These are phyloP conservation scores for Salix viminalis DNA, from an alignment of 345 rosid genomes.

Conservation along the genomic window DNA sequence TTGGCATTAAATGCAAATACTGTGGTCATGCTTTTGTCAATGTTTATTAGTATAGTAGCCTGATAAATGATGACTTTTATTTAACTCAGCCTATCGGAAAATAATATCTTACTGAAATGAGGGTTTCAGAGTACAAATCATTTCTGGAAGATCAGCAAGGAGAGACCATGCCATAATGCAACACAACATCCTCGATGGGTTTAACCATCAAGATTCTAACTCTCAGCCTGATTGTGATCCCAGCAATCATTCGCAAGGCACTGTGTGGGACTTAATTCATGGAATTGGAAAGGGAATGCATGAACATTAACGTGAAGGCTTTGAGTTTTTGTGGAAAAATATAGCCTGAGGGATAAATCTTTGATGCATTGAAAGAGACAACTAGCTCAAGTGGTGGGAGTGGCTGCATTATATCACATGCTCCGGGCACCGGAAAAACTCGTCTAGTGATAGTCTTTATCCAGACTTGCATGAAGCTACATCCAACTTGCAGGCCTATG, in stretches of 20 bases:
- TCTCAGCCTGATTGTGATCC: constrained; percentile 6
- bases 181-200: constrained; percentile 3
- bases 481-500: constrained; percentile 54
- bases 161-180: constrained; percentile 13
- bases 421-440: constrained; percentile 86
- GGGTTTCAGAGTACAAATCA: constrained; percentile 23
- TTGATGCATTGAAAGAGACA: constrained; percentile 40
- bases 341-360: constrained; percentile 52
- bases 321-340: constrained; percentile 75
- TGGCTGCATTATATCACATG: constrained; percentile 80
- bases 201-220: constrained; percentile 11
- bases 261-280: constrained; percentile 70
- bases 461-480: constrained; percentile 43
- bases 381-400: constrained; percentile 21
- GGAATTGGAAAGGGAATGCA: constrained; percentile 42
- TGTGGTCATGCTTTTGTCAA: constrained; percentile 22
- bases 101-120: neutral
- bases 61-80: too few relatives aligned
- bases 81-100: too few relatives aligned
- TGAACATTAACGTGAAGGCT: constrained; percentile 71
- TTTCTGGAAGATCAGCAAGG: constrained; percentile 21
- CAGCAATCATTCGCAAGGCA: constrained; percentile 21
- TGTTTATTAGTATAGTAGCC: neutral
- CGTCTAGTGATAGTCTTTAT: constrained; percentile 63
- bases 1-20: constrained; percentile 41